phyloP scores from a whole-genome alignment of 495 filamentous ascomycete species.

The Penicillium tannophilum region DNA sequence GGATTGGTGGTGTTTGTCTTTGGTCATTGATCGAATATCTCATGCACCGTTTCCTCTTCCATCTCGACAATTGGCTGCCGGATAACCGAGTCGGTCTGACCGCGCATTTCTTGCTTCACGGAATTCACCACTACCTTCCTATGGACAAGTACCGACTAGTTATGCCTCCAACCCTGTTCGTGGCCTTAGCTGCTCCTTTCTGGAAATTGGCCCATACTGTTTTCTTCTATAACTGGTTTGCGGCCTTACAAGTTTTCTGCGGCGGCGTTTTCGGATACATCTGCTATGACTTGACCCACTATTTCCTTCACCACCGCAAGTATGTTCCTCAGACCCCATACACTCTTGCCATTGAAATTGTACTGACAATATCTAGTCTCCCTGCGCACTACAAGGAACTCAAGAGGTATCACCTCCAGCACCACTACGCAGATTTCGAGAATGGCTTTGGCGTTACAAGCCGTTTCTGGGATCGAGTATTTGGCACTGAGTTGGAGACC shows the following conservation, averaged over 20 bases:
- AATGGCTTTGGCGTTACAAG: conserved; percentile 99
- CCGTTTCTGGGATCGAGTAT: conserved; percentile 92
- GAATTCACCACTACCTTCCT: conserved; percentile 96
- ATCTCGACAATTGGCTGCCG: conserved; percentile 88
- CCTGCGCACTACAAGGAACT: conserved; percentile 83
- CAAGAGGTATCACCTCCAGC: conserved; percentile 95
- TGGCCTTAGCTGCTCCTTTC: conserved; percentile 84
- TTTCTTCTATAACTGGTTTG: conserved; percentile 84
- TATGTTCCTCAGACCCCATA: conserved; percentile 39
- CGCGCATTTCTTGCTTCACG: conserved; percentile 90
- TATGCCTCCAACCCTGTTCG: conserved; percentile 92
- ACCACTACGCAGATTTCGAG: conserved; percentile 96
- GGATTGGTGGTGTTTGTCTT: conserved; percentile 64
- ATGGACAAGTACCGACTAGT: conserved; percentile 98
- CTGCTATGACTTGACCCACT: conserved; percentile 96
- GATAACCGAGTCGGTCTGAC: conserved; percentile 91
- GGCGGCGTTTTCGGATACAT: conserved; percentile 96
- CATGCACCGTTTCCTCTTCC: conserved; percentile 91
- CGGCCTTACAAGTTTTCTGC: conserved; percentile 74
- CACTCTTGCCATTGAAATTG: neutral
- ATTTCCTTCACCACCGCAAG: conserved; percentile 98
- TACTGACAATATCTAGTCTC: conserved; percentile 51
- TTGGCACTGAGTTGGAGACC: conserved; percentile 76
- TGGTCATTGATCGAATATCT: conserved; percentile 94
- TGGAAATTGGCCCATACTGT: conserved; percentile 88